Conservation (phyloP, 306 rosid species). For the Hippophae tibetana region DNA sequence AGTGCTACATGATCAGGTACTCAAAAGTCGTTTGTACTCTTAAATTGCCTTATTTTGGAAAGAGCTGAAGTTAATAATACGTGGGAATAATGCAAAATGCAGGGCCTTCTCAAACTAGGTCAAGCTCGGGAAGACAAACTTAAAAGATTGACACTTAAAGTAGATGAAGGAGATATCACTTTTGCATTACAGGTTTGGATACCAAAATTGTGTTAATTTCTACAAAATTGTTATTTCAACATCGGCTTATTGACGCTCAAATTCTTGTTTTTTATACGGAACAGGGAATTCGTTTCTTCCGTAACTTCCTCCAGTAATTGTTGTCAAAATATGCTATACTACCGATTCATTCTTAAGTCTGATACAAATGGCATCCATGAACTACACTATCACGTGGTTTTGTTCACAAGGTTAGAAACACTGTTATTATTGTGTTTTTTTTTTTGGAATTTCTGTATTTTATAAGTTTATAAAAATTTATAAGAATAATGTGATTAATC, state of each 20-base stretch:
- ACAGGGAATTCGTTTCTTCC: constrained; percentile 87
- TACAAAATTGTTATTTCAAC: not conserved
- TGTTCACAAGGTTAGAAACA: constrained; percentile 13
- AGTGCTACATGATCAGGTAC: constrained; percentile 84
- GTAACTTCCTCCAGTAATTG: constrained; percentile 53
- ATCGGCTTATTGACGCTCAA: not conserved
- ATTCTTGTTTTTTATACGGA: constrained; percentile 13
- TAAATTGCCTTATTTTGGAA: not conserved
- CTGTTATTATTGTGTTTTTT: not conserved
- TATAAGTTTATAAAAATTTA: too few species aligned
- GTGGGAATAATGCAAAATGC: constrained; percentile 13
- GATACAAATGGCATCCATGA: constrained; percentile 1
- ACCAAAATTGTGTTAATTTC: not conserved
- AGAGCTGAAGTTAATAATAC: not conserved
- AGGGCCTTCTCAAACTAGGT: constrained; percentile 86
- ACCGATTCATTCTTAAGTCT: constrained; percentile 16
- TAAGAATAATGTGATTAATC: too few species aligned
- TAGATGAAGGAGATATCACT: constrained; percentile 61
- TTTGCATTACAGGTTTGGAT: constrained; percentile 68
- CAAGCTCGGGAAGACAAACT: constrained; percentile 63
- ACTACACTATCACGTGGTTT: not conserved
- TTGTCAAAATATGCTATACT: not conserved
- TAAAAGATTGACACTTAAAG: constrained; percentile 54
- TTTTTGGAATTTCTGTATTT: too few species aligned
- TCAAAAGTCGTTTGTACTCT: not conserved